phyloP scores from a whole-genome alignment of 495 filamentous ascomycete species.

The Daldinia loculata region DNA sequence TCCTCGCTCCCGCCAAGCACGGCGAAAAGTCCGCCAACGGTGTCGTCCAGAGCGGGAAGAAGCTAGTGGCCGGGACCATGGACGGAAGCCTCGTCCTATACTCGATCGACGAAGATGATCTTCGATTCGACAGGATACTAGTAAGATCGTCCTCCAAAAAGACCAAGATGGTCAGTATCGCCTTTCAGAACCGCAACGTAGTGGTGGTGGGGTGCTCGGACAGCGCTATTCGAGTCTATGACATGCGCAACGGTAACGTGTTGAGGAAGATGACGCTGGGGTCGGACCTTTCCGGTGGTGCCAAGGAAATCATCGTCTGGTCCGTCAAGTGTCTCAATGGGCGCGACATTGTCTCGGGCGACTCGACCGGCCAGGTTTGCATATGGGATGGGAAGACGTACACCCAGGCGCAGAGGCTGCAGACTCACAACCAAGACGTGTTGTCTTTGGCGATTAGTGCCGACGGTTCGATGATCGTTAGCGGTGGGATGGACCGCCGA shows the following conservation, averaged over 20 bases:
- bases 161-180: slow-evolving; percentile 85
- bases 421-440: slow-evolving; percentile 88
- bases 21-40: slow-evolving; percentile 34
- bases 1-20: slow-evolving; percentile 28
- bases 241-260: slow-evolving; percentile 77
- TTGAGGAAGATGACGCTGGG: slow-evolving; percentile 86
- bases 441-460: slow-evolving; percentile 80
- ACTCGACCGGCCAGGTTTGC: slow-evolving; percentile 89
- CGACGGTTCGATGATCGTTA: slow-evolving; percentile 86
- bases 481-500: slow-evolving; percentile 88
- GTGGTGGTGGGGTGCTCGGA: slow-evolving; percentile 92
- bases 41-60: slow-evolving; percentile 61
- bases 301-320: slow-evolving; percentile 91
- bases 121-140: slow-evolving; percentile 75
- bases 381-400: slow-evolving; percentile 96
- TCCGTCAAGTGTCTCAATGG: slow-evolving; percentile 84
- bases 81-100: slow-evolving; percentile 89
- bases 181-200: slow-evolving; percentile 82
- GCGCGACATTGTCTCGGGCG: slow-evolving; percentile 91
- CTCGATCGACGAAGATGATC: slow-evolving; percentile 81
- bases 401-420: slow-evolving; percentile 82
- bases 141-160: slow-evolving; percentile 78
- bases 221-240: slow-evolving; percentile 88
- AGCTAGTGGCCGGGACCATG: slow-evolving; percentile 87
- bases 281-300: slow-evolving; percentile 73